phyloP scores from a whole-genome alignment of 345 rosid genomes.

The Carallia brachiata region DNA sequence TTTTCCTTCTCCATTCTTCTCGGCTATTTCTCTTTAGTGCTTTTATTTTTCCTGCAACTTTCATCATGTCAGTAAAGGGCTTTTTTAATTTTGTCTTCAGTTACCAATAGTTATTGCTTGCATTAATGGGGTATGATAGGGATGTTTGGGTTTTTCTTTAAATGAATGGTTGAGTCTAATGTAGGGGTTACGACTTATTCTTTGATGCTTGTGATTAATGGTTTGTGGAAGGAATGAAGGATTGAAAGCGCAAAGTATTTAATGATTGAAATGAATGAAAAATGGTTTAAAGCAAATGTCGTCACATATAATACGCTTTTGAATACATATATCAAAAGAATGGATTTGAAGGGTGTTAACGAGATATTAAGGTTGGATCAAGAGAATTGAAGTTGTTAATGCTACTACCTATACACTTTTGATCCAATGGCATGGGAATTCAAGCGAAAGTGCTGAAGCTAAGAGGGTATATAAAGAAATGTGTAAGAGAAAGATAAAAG shows the following conservation, averaged over 20 bases:
- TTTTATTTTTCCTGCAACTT: no score
- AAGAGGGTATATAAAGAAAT: slow-evolving; percentile 75
- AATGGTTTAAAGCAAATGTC: slow-evolving; percentile 61
- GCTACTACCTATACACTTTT: slow-evolving; percentile 60
- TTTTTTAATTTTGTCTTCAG: no score
- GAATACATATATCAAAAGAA: slow-evolving; percentile 49
- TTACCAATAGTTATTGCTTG: no score
- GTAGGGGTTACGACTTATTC: no score
- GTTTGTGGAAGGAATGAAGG: slow-evolving; percentile 61
- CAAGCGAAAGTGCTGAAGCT: slow-evolving; percentile 43
- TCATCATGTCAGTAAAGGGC: no score
- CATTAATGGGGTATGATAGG: no score
- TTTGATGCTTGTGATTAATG: slow-evolving; percentile 60
- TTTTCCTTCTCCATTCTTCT: no score
- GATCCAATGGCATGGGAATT: slow-evolving; percentile 37
- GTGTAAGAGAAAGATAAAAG: slow-evolving; percentile 54
- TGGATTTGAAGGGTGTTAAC: slow-evolving; percentile 51
- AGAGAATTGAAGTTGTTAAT: slow-evolving; percentile 38
- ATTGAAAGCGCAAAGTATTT: slow-evolving; percentile 48
- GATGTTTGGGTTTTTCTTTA: no score
- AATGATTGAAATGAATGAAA: slow-evolving; percentile 38
- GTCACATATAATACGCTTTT: slow-evolving; percentile 66
- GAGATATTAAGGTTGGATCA: no score
- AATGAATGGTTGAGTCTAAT: no score
- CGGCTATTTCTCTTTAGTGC: no score